A percentile compares a stretch with the other conserved stretches of the same genome.
Evolutionary conservation across 2,329 filamentous ascomycete species (phyloP).

Genomic region (Clarireedia homoeocarpa): DNA sequence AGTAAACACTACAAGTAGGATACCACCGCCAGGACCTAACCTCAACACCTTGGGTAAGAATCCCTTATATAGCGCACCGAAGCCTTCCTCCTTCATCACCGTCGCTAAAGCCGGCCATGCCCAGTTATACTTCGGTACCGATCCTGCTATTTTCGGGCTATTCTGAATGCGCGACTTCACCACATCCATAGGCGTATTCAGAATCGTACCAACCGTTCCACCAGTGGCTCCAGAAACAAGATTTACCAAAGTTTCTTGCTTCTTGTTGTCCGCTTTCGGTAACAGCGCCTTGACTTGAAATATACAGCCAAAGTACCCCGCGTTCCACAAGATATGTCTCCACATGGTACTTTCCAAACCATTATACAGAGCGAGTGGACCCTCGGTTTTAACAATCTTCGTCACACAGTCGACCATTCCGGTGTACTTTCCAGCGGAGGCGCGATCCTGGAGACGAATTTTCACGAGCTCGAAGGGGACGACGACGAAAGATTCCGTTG

Average conservation of each 20-base stretch:
- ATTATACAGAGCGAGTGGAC: conserved; percentile 85
- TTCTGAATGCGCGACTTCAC: conserved; percentile 99
- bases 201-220: conserved; percentile 80
- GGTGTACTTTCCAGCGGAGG: conserved; percentile 79
- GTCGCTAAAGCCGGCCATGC: conserved; percentile 81
- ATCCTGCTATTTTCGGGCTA: conserved; percentile 72
- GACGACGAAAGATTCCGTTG: conserved; percentile 92
- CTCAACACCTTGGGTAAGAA: conserved; percentile 92
- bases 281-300: conserved; percentile 88
- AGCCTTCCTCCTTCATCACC: conserved; percentile 89
- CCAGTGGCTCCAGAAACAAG: conserved; percentile 79
- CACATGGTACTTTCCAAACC: conserved; percentile 94
- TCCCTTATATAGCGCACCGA: conserved; percentile 89
- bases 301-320: conserved; percentile 96
- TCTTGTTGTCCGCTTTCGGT: conserved; percentile 74
- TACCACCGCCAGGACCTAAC: conserved; percentile 54
- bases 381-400: conserved; percentile 80
- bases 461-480: conserved; percentile 98
- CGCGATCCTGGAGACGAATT: conserved; percentile 94
- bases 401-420: conserved; percentile 72
- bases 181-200: conserved; percentile 95
- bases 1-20: conserved; percentile 80
- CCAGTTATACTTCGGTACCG: conserved; percentile 95
- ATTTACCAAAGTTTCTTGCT: conserved; percentile 76
- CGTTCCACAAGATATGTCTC: conserved; percentile 92